These are phyloP conservation scores for Tricholoma hemisulphureum DNA, from an alignment of 768 basidiomycete genomes.

Conservation along the genomic window DNA sequence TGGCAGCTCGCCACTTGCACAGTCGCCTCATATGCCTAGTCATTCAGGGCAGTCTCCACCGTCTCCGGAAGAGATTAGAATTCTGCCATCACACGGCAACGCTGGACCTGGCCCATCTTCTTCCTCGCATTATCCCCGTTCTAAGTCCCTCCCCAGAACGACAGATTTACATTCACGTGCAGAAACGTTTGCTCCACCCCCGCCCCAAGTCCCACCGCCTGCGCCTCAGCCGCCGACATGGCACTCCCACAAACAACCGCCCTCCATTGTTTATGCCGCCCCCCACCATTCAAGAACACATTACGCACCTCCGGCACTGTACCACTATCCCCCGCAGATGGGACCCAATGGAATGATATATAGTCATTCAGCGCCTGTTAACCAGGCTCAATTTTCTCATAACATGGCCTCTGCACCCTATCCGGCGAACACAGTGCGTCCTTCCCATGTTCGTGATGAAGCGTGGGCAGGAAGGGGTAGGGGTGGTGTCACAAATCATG, in stretches of 20 bases:
- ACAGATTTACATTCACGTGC: conserved; percentile 29
- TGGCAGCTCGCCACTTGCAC: conserved; percentile 28
- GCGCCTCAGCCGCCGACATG: conserved; percentile 24
- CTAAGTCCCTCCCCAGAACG: conserved; percentile 46
- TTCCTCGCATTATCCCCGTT: conserved; percentile 38
- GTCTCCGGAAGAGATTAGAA: conserved; percentile 60
- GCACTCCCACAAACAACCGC: conserved; percentile 47
- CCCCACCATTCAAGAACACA: conserved; percentile 42
- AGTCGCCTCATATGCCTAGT: conserved; percentile 23
- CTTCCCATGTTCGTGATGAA: conserved; percentile 40
- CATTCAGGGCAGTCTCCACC: conserved; percentile 24
- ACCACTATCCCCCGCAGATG: conserved; percentile 51
- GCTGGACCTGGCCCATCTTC: conserved; percentile 33
- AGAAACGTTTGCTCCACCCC: conserved; percentile 6
- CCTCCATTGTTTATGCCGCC: conserved; percentile 60
- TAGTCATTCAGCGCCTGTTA: conserved; percentile 63
- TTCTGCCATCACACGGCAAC: conserved; percentile 51
- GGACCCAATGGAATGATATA: conserved; percentile 63
- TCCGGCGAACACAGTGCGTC: conserved; percentile 33
- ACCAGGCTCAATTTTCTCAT: conserved; percentile 34
- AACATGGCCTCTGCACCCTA: conserved; percentile 35
- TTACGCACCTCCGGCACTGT: conserved; percentile 61
- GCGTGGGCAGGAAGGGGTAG: conserved; percentile 15
- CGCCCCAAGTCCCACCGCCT: conserved; percentile 10
- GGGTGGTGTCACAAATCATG: conserved; percentile 21